A percentile compares a stretch with the other conserved stretches of the same genome.
Conservation (phyloP, 257 asterid genomes). For the Solanum acaule region DNA sequence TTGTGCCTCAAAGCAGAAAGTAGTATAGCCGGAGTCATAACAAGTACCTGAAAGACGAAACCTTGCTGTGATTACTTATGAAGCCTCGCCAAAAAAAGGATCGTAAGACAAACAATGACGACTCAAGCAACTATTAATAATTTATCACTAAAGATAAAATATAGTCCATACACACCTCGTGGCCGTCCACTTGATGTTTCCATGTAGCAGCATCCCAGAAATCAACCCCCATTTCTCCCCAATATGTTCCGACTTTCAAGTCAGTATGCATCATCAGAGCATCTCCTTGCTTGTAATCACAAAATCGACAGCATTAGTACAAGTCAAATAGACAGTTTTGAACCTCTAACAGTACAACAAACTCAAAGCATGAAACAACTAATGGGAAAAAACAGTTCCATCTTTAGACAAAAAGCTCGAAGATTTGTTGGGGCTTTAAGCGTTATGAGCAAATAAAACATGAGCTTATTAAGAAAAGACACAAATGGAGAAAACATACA, state of each 20-base stretch:
- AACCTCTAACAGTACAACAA: too few relatives aligned
- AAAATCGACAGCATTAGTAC: background rate
- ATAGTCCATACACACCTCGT: conserved; percentile 47
- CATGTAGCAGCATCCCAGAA: conserved; percentile 65
- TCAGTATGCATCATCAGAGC: conserved; percentile 45
- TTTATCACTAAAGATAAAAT: too few relatives aligned
- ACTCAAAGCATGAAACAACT: background rate
- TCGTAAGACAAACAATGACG: background rate
- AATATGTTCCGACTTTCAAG: conserved; percentile 59
- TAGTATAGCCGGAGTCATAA: conserved; percentile 22
- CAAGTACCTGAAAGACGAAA: too few relatives aligned
- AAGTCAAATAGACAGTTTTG: background rate
- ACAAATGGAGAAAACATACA: background rate
- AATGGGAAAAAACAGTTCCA: background rate
- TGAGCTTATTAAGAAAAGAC: background rate
- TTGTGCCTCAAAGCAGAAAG: conserved; percentile 66
- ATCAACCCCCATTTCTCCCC: conserved; percentile 77
- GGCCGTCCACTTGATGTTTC: conserved; percentile 25
- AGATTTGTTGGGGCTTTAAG: too few relatives aligned
- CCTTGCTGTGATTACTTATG: too few relatives aligned
- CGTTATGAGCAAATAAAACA: too few relatives aligned
- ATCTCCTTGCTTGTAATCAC: conserved; percentile 50
- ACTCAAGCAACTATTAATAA: background rate
- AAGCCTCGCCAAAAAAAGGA: background rate
- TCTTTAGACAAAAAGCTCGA: background rate